phyloP scores from a whole-genome alignment of 176 grass and related monocot genomes.

The Oryza longistaminata region DNA sequence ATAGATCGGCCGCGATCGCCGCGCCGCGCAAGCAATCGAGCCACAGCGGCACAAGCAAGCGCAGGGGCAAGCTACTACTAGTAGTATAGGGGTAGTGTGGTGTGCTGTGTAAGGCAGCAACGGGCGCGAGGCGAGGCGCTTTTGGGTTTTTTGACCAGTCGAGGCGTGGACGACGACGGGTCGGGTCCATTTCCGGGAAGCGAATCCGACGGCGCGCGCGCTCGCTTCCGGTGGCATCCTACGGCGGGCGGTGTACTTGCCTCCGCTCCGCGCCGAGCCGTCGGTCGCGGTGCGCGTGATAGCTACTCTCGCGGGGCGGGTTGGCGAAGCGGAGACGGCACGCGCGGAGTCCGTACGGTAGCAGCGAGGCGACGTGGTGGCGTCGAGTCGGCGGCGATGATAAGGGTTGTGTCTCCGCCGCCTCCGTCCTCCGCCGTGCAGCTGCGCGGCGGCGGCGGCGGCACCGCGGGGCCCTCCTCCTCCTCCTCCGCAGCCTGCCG shows the following conservation, averaged over 20 bases:
- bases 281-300: not conserved
- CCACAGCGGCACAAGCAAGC: constrained; percentile 15
- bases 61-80: constrained; percentile 14
- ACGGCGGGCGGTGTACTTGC: not conserved
- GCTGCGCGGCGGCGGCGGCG: not conserved
- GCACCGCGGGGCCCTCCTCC: not conserved
- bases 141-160: not conserved
- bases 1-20: not conserved
- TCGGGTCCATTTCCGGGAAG: not conserved
- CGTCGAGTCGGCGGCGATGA: constrained; percentile 21
- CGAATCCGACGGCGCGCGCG: not conserved
- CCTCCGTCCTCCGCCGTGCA: constrained; percentile 17
- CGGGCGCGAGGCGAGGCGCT: not conserved
- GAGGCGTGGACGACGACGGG: not conserved
- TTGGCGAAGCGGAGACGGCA: constrained; percentile 39
- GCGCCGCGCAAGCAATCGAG: constrained; percentile 37
- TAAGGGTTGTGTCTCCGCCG: constrained; percentile 36
- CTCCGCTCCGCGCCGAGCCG: not conserved
- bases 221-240: not conserved
- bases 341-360: not conserved
- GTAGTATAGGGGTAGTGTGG: not conserved
- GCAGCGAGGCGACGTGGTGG: not conserved
- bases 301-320: not conserved
- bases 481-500: not conserved
- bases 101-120: constrained; percentile 49